Evolutionary conservation across 2,329 filamentous ascomycete species (phyloP), one percentile per base, ranked within the genome.

Genomic region (Lomentospora prolificans): DNA sequence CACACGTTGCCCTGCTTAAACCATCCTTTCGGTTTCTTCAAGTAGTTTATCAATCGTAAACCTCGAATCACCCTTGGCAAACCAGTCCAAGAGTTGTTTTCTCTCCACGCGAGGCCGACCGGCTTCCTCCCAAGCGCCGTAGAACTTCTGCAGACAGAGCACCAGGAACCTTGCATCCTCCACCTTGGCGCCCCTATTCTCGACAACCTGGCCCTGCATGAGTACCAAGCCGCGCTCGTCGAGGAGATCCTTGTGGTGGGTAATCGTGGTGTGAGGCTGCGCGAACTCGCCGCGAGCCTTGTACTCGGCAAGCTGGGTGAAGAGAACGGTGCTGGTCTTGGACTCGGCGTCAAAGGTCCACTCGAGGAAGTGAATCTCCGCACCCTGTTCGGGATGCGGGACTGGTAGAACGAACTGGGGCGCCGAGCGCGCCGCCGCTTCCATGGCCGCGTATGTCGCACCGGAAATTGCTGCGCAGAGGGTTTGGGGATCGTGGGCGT

Each of bases 301-400:
- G 75, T 87, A 99, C 68, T 96, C 90, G 14, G 89, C 92, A 30
- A 99, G 78, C 65, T 94, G 88, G 0, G 94, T 99, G 73, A 99
- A 97, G 31, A 99, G 83, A 4, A 97, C 85, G 0, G 87, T 89
- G 58, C 80, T 82, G 3, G 84, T 86, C 58, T 78, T 72, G 17
- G 77, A 79, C 57, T 74, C 73, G 22, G 70, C 72, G 58, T 95
- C 91, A 70, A 96, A 96, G 0, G 87, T 88, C 90, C 95, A 99
- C 71, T 99, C 92, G 59, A 99, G 72, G 70, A 95, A 96, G 72
- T 99, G 94, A 50, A 99, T 90, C 70, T 97, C 94, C 50, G 90
- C 89, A 53, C 89, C 89, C 61, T 76, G 75, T 24, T 70, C 73
- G 50, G 73, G 72, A 70, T 80, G 88, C 61, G 88, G 88, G 5